phyloP scores from a whole-genome alignment of 768 basidiomycete genomes.

The Leucocoprinus leucothites region DNA sequence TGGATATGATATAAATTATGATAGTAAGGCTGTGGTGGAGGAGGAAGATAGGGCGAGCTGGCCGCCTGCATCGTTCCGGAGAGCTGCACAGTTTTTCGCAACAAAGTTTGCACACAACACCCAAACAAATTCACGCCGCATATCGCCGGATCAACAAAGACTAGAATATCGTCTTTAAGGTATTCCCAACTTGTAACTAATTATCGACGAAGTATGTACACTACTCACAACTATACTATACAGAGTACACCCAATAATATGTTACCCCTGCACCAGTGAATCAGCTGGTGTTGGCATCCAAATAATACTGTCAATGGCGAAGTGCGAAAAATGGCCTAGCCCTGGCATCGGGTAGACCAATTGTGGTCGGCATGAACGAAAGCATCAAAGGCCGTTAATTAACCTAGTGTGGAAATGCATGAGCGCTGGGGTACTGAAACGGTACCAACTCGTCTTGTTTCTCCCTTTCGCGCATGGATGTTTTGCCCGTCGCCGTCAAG shows the following conservation, averaged over 20 bases:
- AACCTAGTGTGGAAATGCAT: neutral
- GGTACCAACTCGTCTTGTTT: neutral
- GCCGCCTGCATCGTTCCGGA: constrained; percentile 60
- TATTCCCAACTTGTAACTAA: neutral
- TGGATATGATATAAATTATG: constrained; percentile 34
- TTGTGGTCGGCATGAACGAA: constrained; percentile 4
- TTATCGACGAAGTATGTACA: neutral
- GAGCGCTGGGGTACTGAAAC: neutral
- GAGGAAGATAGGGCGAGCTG: constrained; percentile 34
- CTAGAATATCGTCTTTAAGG: neutral
- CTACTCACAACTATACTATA: constrained; percentile 2
- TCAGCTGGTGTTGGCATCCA: neutral
- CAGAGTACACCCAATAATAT: constrained; percentile 2
- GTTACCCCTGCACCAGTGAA: neutral
- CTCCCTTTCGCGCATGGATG: neutral
- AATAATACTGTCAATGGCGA: neutral
- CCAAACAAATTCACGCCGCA: constrained; percentile 10
- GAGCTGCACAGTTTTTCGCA: constrained; percentile 70
- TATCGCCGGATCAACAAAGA: constrained; percentile 9
- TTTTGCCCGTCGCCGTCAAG: neutral
- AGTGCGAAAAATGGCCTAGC: neutral
- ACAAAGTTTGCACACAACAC: constrained; percentile 50
- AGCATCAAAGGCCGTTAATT: neutral
- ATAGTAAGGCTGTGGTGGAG: constrained; percentile 31
- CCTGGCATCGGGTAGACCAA: neutral